A percentile compares a stretch with the other conserved stretches of the same genome.
Conservation (phyloP, 2,329 filamentous ascomycete genomes). For the Phaeosphaeriaceae sp. region DNA sequence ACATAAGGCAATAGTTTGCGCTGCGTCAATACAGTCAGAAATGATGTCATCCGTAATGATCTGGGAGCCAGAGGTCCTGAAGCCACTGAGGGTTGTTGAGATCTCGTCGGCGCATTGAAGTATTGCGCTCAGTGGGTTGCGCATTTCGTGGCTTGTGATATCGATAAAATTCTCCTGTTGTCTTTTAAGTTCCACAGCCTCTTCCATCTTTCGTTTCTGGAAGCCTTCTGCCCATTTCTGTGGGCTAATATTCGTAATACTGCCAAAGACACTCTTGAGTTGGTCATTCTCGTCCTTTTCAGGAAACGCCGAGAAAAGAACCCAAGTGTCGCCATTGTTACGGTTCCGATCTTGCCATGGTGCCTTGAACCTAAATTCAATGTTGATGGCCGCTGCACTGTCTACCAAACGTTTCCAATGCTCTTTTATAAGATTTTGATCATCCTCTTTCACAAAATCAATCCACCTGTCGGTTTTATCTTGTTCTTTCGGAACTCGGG, state of each 20-base stretch:
- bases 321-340: constrained; percentile 72
- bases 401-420: constrained; percentile 69
- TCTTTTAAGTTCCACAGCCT: constrained; percentile 80
- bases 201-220: constrained; percentile 77
- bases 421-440: constrained; percentile 63
- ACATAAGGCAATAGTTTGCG: constrained; percentile 78
- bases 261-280: constrained; percentile 78
- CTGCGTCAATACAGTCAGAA: constrained; percentile 70
- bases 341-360: constrained; percentile 64
- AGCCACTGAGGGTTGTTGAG: constrained; percentile 56
- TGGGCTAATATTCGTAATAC: constrained; percentile 83
- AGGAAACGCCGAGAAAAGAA: constrained; percentile 76
- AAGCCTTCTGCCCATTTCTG: constrained; percentile 86
- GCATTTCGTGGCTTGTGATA: constrained; percentile 78
- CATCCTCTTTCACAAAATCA: constrained; percentile 72
- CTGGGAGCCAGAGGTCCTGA: constrained; percentile 55
- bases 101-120: constrained; percentile 81
- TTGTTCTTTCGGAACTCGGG: constrained; percentile 66
- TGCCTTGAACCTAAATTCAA: constrained; percentile 78
- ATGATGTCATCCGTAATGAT: constrained; percentile 58
- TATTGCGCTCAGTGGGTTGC: constrained; percentile 76
- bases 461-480: constrained; percentile 72
- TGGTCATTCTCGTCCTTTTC: constrained; percentile 69
- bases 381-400: constrained; percentile 68
- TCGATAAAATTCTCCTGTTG: constrained; percentile 85